These are phyloP conservation scores for Backusella liffmaniae DNA, from an alignment of 192 early-diverging fungal species.

Conservation along the genomic window DNA sequence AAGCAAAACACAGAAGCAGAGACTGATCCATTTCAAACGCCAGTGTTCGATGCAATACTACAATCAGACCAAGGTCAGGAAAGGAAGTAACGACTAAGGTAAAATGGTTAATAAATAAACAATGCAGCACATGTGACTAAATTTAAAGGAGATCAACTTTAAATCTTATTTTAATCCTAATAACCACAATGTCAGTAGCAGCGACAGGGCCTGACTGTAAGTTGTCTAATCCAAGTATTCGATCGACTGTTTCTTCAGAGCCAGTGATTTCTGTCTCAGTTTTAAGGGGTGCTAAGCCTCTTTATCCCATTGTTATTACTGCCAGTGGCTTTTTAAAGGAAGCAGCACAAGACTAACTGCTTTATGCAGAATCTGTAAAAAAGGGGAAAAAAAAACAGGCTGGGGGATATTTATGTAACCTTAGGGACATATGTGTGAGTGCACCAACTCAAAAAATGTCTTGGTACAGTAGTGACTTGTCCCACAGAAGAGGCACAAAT, in stretches of 20 bases:
- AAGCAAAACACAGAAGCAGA: slow-evolving; percentile 18
- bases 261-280: not conserved
- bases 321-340: slow-evolving; percentile 6
- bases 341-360: slow-evolving; percentile 24
- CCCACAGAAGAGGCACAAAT: slow-evolving; percentile 46
- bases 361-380: slow-evolving; percentile 16
- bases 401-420: slow-evolving; percentile 23
- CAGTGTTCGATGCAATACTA: slow-evolving; percentile 28
- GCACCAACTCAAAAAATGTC: slow-evolving; percentile 27
- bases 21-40: slow-evolving; percentile 20
- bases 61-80: slow-evolving; percentile 29
- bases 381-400: not conserved
- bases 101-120: not conserved
- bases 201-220: not conserved
- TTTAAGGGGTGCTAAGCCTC: not conserved
- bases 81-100: not conserved
- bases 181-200: no score
- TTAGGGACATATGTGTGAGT: slow-evolving; percentile 22
- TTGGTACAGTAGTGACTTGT: slow-evolving; percentile 55
- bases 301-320: slow-evolving; percentile 8
- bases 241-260: not conserved
- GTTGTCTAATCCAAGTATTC: slow-evolving; percentile 1
- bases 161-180: not conserved
- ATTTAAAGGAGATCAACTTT: not conserved
- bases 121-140: not conserved